Percentiles rank a stretch among this genome's conserved stretches.
phyloP scores from a whole-genome alignment of 257 asterid species.

The Pogostemon cablin region DNA sequence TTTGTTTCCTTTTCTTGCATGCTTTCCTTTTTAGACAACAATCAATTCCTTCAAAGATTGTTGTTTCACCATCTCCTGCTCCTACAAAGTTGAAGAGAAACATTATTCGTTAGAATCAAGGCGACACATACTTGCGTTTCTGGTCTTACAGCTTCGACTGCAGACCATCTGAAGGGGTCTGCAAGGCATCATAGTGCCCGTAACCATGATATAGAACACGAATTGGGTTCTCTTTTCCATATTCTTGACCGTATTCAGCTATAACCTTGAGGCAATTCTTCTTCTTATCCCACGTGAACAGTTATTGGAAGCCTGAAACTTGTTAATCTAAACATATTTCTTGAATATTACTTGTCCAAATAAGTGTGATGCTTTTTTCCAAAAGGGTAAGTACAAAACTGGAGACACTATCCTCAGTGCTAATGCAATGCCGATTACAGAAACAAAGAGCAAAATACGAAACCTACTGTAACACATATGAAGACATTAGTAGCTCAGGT shows the following conservation, averaged over 20 bases:
- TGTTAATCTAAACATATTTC: not conserved
- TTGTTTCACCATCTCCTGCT: slow-evolving; percentile 40
- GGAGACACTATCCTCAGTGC: slow-evolving; percentile 1
- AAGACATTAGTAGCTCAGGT: slow-evolving; percentile 75
- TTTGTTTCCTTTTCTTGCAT: slow-evolving; percentile 1
- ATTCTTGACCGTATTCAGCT: slow-evolving; percentile 76
- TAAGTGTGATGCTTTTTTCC: not conserved
- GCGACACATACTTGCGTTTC: not conserved
- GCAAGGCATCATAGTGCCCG: slow-evolving; percentile 71
- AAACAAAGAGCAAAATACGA: not conserved
- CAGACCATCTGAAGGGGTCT: slow-evolving; percentile 37
- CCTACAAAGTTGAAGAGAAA: slow-evolving; percentile 32
- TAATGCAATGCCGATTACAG: slow-evolving; percentile 4
- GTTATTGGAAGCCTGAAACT: slow-evolving; percentile 62
- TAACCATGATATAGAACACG: slow-evolving; percentile 71
- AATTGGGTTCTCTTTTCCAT: slow-evolving; percentile 61
- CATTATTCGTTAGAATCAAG: not conserved
- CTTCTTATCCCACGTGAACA: slow-evolving; percentile 64
- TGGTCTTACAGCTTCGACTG: slow-evolving; percentile 42
- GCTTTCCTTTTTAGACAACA: not conserved
- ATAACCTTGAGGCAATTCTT: slow-evolving; percentile 50
- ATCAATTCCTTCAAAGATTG: not conserved
- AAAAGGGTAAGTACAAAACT: not conserved
- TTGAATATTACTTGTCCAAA: slow-evolving; percentile 15
- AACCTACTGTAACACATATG: slow-evolving; percentile 67